phyloP scores from a whole-genome alignment of 2,329 filamentous ascomycete species.

The Phyllosticta capitalensis region DNA sequence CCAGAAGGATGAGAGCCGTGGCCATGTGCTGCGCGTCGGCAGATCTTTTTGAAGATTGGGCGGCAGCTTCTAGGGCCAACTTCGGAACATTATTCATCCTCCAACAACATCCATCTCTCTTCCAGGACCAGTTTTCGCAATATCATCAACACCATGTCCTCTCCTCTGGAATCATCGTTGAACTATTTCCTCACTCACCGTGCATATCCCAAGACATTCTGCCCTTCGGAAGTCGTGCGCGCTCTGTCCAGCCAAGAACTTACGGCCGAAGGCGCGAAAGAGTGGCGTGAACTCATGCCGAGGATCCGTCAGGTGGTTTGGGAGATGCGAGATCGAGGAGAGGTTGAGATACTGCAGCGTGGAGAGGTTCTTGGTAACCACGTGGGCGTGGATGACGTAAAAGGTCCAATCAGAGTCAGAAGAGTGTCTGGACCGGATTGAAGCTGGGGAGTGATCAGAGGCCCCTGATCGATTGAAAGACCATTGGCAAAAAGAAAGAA shows the following conservation, averaged over 20 bases:
- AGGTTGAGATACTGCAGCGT: conserved; percentile 41
- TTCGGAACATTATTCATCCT: conserved; percentile 3
- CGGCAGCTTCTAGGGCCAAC: background rate
- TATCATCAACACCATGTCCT: background rate
- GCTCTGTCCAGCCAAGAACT: conserved; percentile 35
- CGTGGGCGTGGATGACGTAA: conserved; percentile 28
- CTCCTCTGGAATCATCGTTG: conserved; percentile 17
- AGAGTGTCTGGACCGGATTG: background rate
- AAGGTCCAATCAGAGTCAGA: conserved; percentile 39
- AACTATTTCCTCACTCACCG: conserved; percentile 22
- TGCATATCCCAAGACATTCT: conserved; percentile 41
- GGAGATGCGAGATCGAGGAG: conserved; percentile 30
- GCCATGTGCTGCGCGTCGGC: background rate
- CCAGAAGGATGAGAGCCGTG: background rate
- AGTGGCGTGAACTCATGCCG: conserved; percentile 42
- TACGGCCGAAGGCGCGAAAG: conserved; percentile 14
- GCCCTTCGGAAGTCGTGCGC: conserved; percentile 43
- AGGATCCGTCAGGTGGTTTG: conserved; percentile 33
- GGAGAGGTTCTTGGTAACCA: conserved; percentile 30
- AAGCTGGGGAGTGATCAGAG: background rate
- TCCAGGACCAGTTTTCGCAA: background rate
- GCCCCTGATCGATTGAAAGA: too few species aligned
- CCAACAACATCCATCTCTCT: background rate
- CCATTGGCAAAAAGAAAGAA: too few species aligned
- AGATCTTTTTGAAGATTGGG: background rate